These are phyloP conservation scores for Corymbia calophylla DNA, from an alignment of 441 rosid genomes.

Conservation along the genomic window DNA sequence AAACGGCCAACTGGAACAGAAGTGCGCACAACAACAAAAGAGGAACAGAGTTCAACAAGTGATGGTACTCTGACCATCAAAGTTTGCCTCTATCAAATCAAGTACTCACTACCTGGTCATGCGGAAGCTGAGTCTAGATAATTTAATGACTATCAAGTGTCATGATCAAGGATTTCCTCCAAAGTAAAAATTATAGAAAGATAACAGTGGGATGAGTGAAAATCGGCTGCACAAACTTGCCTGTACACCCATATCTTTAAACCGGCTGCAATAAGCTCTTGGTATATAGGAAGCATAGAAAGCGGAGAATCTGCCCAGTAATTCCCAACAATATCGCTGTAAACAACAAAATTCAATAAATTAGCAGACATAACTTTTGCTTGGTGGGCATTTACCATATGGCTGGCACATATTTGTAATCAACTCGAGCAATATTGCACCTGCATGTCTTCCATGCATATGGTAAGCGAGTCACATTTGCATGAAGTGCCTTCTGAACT, in stretches of 20 bases:
- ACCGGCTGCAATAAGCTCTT: conserved; percentile 77
- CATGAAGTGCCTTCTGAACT: conserved; percentile 94
- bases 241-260: conserved; percentile 84
- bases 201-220: neutral
- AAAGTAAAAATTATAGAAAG: neutral
- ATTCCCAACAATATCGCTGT: conserved; percentile 53
- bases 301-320: conserved; percentile 82
- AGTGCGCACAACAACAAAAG: neutral
- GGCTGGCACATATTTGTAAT: neutral
- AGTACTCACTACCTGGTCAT: neutral
- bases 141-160: neutral
- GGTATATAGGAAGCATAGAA: conserved; percentile 89
- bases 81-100: neutral
- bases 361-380: neutral
- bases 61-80: neutral
- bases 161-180: neutral
- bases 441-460: conserved; percentile 88
- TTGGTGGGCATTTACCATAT: neutral
- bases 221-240: conserved; percentile 17
- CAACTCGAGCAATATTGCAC: conserved; percentile 11
- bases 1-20: neutral
- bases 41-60: neutral
- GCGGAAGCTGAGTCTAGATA: neutral
- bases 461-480: conserved; percentile 57
- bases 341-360: neutral